These are phyloP conservation scores for Acrocalymma vagum DNA, from an alignment of 2,329 filamentous ascomycete genomes.

Conservation along the genomic window DNA sequence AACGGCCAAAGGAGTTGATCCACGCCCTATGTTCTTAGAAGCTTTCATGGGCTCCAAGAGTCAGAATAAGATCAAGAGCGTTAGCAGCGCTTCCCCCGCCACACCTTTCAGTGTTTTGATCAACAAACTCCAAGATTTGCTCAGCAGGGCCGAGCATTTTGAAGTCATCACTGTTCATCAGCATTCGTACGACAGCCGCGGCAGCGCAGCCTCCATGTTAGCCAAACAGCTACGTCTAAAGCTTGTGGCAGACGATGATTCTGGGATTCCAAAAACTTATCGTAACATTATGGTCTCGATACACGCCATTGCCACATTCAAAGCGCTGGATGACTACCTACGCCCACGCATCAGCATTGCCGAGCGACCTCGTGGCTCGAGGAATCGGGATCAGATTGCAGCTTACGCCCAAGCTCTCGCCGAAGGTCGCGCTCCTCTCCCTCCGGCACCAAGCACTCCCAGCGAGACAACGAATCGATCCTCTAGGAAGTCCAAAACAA, in stretches of 20 bases:
- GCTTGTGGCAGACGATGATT: constrained; percentile 87
- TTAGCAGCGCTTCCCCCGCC: constrained; percentile 72
- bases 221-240: constrained; percentile 94
- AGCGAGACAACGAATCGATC: constrained; percentile 39
- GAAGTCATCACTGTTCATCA: constrained; percentile 96
- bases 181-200: constrained; percentile 88
- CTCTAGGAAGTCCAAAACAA: constrained; percentile 39
- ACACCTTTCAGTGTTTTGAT: constrained; percentile 92
- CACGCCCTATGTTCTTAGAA: constrained; percentile 85
- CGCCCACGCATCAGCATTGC: constrained; percentile 85
- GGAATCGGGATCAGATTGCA: constrained; percentile 71
- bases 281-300: constrained; percentile 98
- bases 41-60: constrained; percentile 86
- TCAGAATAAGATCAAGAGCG: constrained; percentile 67
- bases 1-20: constrained; percentile 62
- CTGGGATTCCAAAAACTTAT: constrained; percentile 86
- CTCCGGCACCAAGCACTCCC: constrained; percentile 47
- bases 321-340: constrained; percentile 93
- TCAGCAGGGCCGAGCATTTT: constrained; percentile 97
- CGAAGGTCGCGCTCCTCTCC: constrained; percentile 40
- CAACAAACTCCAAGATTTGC: constrained; percentile 92
- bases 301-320: constrained; percentile 97
- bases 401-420: constrained; percentile 78
- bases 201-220: constrained; percentile 92
- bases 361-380: constrained; percentile 73